Conservation (phyloP, 1,284 basidiomycete genomes). For the Puccinia triticina region DNA sequence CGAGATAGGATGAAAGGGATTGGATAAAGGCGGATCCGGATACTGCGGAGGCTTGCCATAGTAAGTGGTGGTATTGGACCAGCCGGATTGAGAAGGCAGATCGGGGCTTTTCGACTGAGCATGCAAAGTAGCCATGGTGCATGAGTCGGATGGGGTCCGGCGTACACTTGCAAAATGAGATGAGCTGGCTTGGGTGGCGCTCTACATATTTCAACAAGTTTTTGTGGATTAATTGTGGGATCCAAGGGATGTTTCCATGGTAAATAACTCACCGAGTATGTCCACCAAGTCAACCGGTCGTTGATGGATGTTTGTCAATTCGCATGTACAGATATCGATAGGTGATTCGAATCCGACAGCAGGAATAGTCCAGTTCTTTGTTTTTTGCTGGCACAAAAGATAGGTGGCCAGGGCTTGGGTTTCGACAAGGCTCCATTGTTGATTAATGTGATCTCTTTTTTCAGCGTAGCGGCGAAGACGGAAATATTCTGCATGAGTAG, state of each 20-base stretch:
- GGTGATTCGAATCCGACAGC: background rate
- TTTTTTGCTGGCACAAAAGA: slow-evolving; percentile 7
- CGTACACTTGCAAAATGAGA: slow-evolving; percentile 24
- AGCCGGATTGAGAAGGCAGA: slow-evolving; percentile 18
- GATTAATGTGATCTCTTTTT: background rate
- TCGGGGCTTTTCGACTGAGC: background rate
- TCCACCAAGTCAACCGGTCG: slow-evolving; percentile 11
- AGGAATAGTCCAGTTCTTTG: slow-evolving; percentile 1
- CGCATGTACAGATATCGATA: background rate
- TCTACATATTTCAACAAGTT: background rate
- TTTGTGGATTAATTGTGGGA: background rate
- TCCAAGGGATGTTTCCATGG: no score
- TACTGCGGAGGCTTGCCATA: background rate
- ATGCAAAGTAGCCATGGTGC: slow-evolving; percentile 15
- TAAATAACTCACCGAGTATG: background rate
- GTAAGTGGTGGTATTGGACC: no score
- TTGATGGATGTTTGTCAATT: background rate
- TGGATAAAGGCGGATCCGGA: slow-evolving; percentile 1
- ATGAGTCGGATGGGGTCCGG: background rate
- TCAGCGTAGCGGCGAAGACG: background rate
- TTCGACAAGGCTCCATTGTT: background rate
- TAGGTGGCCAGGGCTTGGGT: slow-evolving; percentile 1
- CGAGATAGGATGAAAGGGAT: background rate
- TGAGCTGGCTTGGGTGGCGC: background rate
- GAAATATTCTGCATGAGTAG: no score